Evolutionary conservation across 176 grass and related monocot genomes (phyloP).

Genomic region (Tillandsia fasciculata): DNA sequence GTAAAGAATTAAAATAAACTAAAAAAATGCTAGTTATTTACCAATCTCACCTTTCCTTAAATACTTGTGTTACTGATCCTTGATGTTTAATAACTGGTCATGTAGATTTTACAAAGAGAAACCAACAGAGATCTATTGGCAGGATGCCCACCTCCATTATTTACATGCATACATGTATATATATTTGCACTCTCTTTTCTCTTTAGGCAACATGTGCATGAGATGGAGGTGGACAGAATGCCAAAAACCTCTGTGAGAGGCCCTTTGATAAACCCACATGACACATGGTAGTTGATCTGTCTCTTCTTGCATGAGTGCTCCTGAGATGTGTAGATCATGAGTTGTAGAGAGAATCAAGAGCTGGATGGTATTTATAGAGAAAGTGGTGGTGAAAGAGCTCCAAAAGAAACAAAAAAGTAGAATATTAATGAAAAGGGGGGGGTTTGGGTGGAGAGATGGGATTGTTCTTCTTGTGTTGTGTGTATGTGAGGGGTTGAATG

Average conservation of each 20-base stretch:
- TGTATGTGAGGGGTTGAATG: too few relatives aligned
- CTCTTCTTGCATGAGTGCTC: not conserved
- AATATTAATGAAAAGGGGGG: too few relatives aligned
- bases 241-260: constrained; percentile 48
- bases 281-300: not conserved
- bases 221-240: constrained; percentile 80
- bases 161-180: too few relatives aligned
- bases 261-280: constrained; percentile 62
- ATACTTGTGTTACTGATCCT: constrained; percentile 1
- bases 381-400: not conserved
- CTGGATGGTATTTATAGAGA: constrained; percentile 4
- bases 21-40: not conserved
- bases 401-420: too few relatives aligned
- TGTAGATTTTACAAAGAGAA: constrained; percentile 65
- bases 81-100: constrained; percentile 10
- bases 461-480: too few relatives aligned
- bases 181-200: not conserved
- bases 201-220: constrained; percentile 6
- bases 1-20: not conserved
- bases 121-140: constrained; percentile 79
- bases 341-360: not conserved
- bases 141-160: constrained; percentile 79
- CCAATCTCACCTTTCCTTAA: constrained; percentile 8
- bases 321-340: constrained; percentile 38
- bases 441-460: too few relatives aligned